These are phyloP conservation scores for Tricholoma saponaceum DNA, from an alignment of 768 basidiomycete species.

Conservation along the genomic window DNA sequence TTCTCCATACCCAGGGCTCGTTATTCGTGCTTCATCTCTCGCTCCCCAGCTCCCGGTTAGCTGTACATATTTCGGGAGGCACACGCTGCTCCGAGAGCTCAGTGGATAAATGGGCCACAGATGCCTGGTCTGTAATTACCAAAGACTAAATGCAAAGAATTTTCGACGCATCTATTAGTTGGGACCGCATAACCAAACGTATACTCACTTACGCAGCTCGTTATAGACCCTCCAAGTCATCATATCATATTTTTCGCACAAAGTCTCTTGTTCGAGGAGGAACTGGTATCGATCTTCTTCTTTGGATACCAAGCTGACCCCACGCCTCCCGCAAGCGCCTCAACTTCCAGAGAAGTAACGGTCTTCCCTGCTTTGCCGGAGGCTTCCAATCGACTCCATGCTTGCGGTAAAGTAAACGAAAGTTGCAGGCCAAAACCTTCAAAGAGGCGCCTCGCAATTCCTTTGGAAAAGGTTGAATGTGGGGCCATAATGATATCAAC, in stretches of 20 bases:
- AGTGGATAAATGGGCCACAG: background rate
- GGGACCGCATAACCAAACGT: background rate
- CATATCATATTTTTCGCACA: background rate
- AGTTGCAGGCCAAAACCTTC: constrained; percentile 38
- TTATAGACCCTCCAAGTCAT: no score
- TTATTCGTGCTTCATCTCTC: background rate
- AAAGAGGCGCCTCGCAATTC: constrained; percentile 42
- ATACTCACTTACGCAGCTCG: background rate
- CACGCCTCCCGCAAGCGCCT: constrained; percentile 10
- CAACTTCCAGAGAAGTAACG: constrained; percentile 36
- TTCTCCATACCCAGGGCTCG: background rate
- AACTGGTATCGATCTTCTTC: background rate
- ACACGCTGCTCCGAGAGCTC: background rate
- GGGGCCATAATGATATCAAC: constrained; percentile 61
- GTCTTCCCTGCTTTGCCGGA: constrained; percentile 28
- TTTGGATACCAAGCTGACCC: background rate
- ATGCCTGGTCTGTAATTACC: background rate
- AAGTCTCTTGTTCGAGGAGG: background rate
- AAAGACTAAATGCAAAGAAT: background rate
- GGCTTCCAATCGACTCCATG: constrained; percentile 11
- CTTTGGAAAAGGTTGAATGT: constrained; percentile 57
- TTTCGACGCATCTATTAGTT: background rate
- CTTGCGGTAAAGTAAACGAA: constrained; percentile 38
- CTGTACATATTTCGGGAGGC: background rate
- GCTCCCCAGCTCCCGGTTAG: background rate